Base-by-base conservation (phyloP, 2,329 filamentous ascomycete genomes). In the Fusarium chaquense region DNA sequence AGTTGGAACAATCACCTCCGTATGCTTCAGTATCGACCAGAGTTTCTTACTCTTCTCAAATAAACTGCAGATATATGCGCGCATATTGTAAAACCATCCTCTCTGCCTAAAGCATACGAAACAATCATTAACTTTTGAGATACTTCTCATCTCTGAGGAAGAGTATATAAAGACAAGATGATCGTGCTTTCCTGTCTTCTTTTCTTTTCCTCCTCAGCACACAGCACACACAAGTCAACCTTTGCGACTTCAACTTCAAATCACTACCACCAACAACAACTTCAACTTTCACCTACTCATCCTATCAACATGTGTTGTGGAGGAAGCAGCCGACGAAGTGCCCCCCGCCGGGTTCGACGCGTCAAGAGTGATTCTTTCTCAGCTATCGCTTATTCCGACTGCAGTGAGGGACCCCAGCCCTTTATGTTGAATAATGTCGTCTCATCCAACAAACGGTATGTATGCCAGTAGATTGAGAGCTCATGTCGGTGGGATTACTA, bases 401-500 rank as follows among this genome's bases (percentile, higher is more conserved):
- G 8, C n/a, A 6, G 4, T 1, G 36, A 40, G 12, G 45, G 45
- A 3, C 16, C 18, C 3, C 6, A 20, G 7, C 13, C 20, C 20
- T 20, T 20, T 20, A 20, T 20, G 20, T 20, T 20, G 20, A 20
- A 20, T 20, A 20, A 20, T 20, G 20, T 20, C 30, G 20, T 15
- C 30, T 8, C 4, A 22, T 22, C 15, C 12, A 32, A 12, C 20
- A 20, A 20, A 20, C 20, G 15, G 45, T 47, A 33, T 47, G 45
- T 20, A 33, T 22, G 16, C 18, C 4, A 3, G 13, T 20, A 20
- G 20, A 20, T 33, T 11, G 26, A 16, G n/a, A 15, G 12, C 2
- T 15, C 3, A 13, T 4, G 5, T 1, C 1, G 4, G 11, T 6
- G 1, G 3, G 16, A 20, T 15, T 3, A 20, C 28, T 47, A 10